phyloP scores from a whole-genome alignment of 495 filamentous ascomycete genomes.

The Lineolata rhizophorae region DNA sequence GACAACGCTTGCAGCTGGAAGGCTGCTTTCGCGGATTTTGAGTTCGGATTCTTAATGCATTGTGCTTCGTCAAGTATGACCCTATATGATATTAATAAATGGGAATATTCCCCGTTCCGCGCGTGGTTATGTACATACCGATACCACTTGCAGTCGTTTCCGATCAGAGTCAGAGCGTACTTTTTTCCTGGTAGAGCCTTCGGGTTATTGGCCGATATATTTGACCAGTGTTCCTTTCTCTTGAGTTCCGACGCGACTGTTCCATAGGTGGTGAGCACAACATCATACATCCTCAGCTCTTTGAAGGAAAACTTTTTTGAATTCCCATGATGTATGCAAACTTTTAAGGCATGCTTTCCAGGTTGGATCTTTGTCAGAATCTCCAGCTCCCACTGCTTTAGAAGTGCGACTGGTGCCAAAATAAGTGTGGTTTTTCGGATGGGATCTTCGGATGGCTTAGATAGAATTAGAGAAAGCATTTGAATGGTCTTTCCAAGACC shows the following conservation, averaged over 20 bases:
- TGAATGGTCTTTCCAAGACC: conserved; percentile 91
- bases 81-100: too few relatives aligned
- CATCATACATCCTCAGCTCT: conserved; percentile 46
- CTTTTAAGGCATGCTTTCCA: conserved; percentile 34
- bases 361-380: conserved; percentile 47
- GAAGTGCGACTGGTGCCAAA: conserved; percentile 63
- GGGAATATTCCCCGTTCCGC: too few relatives aligned
- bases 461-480: conserved; percentile 61
- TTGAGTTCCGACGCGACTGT: conserved; percentile 52
- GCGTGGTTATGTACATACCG: conserved; percentile 77
- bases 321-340: conserved; percentile 41
- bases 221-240: conserved; percentile 24
- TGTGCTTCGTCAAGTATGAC: conserved; percentile 97
- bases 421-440: conserved; percentile 64
- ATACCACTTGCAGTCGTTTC: conserved; percentile 46
- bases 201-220: conserved; percentile 15
- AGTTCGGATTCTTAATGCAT: conserved; percentile 93
- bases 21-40: conserved; percentile 80
- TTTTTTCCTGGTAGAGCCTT: too few relatives aligned
- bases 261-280: conserved; percentile 81
- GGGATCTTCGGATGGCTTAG: conserved; percentile 39
- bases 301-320: conserved; percentile 33
- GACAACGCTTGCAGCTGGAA: conserved; percentile 64
- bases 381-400: conserved; percentile 81
- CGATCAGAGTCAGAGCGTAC: conserved; percentile 34